phyloP scores from a whole-genome alignment of 1,284 basidiomycete genomes.

The Trametes pubescens region DNA sequence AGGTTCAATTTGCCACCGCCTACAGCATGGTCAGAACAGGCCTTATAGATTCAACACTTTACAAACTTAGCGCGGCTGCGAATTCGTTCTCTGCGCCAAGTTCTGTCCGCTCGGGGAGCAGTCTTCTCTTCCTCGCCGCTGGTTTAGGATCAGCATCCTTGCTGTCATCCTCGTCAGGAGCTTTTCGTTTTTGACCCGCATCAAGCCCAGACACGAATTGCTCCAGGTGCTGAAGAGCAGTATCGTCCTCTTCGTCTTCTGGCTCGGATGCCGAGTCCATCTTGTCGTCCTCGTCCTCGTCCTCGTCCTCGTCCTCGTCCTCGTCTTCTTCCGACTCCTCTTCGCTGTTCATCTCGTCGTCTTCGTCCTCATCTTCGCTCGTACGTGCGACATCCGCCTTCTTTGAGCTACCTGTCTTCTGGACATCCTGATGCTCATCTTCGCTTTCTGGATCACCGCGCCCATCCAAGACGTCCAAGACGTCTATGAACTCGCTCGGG shows the following conservation, averaged over 20 bases:
- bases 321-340: slow-evolving; percentile 31
- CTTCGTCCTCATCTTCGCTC: slow-evolving; percentile 21
- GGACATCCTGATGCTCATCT: slow-evolving; percentile 30
- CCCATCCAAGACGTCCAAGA: slow-evolving; percentile 74
- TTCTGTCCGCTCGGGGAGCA: slow-evolving; percentile 77
- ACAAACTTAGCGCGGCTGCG: slow-evolving; percentile 59
- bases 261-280: slow-evolving; percentile 62
- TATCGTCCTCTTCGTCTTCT: slow-evolving; percentile 59
- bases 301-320: slow-evolving; percentile 45
- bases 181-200: slow-evolving; percentile 78
- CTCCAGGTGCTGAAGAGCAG: slow-evolving; percentile 73
- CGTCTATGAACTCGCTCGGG: slow-evolving; percentile 69
- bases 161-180: slow-evolving; percentile 47
- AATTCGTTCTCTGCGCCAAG: slow-evolving; percentile 82
- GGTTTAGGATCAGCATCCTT: slow-evolving; percentile 40
- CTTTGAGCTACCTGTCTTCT: slow-evolving; percentile 28
- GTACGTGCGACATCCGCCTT: background rate
- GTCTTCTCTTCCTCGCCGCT: slow-evolving; percentile 62
- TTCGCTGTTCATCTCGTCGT: slow-evolving; percentile 15
- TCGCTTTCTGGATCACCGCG: slow-evolving; percentile 56
- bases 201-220: slow-evolving; percentile 79
- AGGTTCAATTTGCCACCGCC: slow-evolving; percentile 64
- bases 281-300: slow-evolving; percentile 50
- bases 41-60: slow-evolving; percentile 1
- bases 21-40: slow-evolving; percentile 38